These are phyloP conservation scores for Umbilicus rupestris DNA, from an alignment of 164 flowering plant genomes.

Conservation along the genomic window DNA sequence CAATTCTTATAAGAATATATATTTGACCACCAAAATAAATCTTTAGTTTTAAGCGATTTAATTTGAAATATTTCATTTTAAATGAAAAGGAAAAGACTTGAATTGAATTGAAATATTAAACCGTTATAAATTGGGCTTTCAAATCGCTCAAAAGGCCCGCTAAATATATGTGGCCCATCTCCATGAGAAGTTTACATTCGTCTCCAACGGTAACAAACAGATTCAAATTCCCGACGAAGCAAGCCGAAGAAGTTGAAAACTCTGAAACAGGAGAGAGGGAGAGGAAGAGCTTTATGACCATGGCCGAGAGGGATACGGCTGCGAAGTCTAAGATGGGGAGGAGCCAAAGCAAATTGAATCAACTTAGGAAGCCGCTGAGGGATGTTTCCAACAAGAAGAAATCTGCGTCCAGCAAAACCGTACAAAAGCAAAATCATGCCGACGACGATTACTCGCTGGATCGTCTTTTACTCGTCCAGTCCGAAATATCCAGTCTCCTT, in stretches of 20 bases:
- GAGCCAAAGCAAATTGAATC: slow-evolving; percentile 21
- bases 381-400: slow-evolving; percentile 35
- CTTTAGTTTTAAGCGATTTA: too few relatives aligned
- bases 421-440: neutral
- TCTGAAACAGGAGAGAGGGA: neutral
- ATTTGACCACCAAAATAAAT: too few relatives aligned
- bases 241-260: neutral
- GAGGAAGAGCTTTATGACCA: neutral
- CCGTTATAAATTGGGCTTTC: too few relatives aligned
- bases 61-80: too few relatives aligned
- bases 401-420: neutral
- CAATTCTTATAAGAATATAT: too few relatives aligned
- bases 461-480: slow-evolving; percentile 55
- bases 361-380: slow-evolving; percentile 37
- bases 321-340: slow-evolving; percentile 18
- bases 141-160: too few relatives aligned
- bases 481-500: slow-evolving; percentile 43
- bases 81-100: too few relatives aligned
- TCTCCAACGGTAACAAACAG: slow-evolving; percentile 1
- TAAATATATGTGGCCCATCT: too few relatives aligned
- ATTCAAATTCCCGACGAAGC: neutral
- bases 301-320: neutral
- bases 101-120: too few relatives aligned
- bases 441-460: slow-evolving; percentile 31
- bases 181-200: too few relatives aligned